Percentiles rank a stretch among this genome's conserved stretches.
These are phyloP conservation scores for Kondoa malvinella DNA, from an alignment of 768 basidiomycete species.

Conservation along the genomic window DNA sequence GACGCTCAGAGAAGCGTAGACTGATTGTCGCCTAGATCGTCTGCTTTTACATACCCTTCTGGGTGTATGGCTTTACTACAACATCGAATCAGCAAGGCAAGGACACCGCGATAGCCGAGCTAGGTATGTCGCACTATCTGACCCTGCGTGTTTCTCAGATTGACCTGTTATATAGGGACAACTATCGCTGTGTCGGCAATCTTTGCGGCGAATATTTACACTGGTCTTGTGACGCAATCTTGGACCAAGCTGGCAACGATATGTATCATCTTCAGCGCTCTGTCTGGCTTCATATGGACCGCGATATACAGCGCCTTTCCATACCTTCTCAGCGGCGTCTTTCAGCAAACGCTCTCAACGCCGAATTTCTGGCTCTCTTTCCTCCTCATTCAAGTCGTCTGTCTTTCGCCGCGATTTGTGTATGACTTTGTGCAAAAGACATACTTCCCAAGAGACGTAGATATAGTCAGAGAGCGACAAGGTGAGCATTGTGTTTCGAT, in stretches of 20 bases:
- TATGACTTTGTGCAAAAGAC: conserved; percentile 52
- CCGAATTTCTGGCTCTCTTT: conserved; percentile 72
- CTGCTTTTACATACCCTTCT: conserved; percentile 45
- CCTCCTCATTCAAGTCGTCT: conserved; percentile 48
- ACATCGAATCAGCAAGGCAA: conserved; percentile 61
- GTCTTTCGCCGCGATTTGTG: conserved; percentile 66
- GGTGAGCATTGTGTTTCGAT: not conserved
- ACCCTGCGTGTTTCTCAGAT: no score
- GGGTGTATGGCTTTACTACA: conserved; percentile 43
- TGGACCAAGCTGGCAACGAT: conserved; percentile 3
- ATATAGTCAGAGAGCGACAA: conserved; percentile 58
- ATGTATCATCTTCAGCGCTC: conserved; percentile 4
- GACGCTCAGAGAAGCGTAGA: conserved; percentile 24
- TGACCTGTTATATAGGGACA: conserved; percentile 74
- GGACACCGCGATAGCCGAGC: no score
- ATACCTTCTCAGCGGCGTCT: conserved; percentile 55
- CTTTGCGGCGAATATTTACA: conserved; percentile 46
- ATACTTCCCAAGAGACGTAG: conserved; percentile 67
- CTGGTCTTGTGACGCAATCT: conserved; percentile 6
- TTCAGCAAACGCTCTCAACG: conserved; percentile 54
- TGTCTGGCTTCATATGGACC: conserved; percentile 67
- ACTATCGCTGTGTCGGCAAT: conserved; percentile 77
- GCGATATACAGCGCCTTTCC: conserved; percentile 59
- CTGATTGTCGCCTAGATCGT: conserved; percentile 17
- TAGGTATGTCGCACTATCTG: no score